Conservation (phyloP, 805 yeast genomes). For the Cyberlindnera euphorbiiphila region DNA sequence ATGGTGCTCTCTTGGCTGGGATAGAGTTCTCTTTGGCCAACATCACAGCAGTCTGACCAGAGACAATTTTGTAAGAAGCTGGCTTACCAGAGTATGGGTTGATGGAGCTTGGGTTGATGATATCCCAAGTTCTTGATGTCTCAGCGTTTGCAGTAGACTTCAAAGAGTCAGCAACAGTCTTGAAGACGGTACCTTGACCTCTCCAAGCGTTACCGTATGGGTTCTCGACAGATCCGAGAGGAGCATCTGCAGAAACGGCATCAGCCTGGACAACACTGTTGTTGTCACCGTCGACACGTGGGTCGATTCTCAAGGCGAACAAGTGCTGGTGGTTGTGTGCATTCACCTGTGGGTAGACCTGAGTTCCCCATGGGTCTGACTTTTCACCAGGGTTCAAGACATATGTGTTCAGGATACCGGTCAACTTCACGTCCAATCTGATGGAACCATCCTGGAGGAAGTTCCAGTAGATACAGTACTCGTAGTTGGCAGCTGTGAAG, state of each 20-base stretch:
- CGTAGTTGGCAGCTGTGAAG: conserved; percentile 78
- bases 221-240: conserved; percentile 65
- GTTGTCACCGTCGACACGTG: conserved; percentile 76
- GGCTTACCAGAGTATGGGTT: conserved; percentile 74
- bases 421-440: conserved; percentile 71
- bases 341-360: conserved; percentile 73
- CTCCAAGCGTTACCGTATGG: conserved; percentile 76
- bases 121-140: conserved; percentile 73
- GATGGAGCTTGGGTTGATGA: conserved; percentile 65
- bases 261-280: conserved; percentile 71
- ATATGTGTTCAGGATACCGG: conserved; percentile 80
- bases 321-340: conserved; percentile 88
- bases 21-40: conserved; percentile 71
- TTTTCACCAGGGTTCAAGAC: conserved; percentile 61
- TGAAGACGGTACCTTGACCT: conserved; percentile 60
- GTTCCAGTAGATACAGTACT: conserved; percentile 79
- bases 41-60: conserved; percentile 68
- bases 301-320: conserved; percentile 73
- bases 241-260: conserved; percentile 54
- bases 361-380: conserved; percentile 74
- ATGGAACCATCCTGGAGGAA: conserved; percentile 83
- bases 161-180: conserved; percentile 63
- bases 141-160: conserved; percentile 51
- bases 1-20: conserved; percentile 77
- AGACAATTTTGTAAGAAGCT: conserved; percentile 71